Evolutionary conservation across 2,329 filamentous ascomycete species (phyloP), one percentile per base, ranked within the genome.

Genomic region (Arthroderma uncinatum): DNA sequence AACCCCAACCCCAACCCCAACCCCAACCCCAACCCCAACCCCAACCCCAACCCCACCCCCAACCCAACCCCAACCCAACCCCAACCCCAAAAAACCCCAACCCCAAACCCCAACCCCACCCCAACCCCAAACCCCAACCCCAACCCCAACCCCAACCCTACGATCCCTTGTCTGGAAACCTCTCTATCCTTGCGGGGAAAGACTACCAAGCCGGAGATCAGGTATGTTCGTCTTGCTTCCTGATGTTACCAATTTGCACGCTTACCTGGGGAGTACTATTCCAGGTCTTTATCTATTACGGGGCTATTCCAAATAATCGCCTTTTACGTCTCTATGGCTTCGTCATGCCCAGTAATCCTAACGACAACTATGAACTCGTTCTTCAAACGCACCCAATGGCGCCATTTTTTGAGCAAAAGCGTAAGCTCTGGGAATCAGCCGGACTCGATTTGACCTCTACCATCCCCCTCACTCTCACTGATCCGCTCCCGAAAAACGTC

Each of bases 311-410:
- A 47, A 71, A 71, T 61, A 70, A 63, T 59, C 68, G 68, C 37
- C 67, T 72, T 59, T 64, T 70, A 61, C 67, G 68, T 64, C 68
- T 72, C 57, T 72, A 71, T 61, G 68, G 68, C 62, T 72, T 72
- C 61, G 64, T 72, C 53, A 54, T 71, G 55, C 67, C 66, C n/a
- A 64, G 57, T 53, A 71, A 70, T 60, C 68, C 68, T 52, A 65
- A 70, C 61, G 66, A 72, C 62, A 69, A 62, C 63, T 71, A 72
- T 63, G 67, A 71, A 53, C 65, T 71, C 37, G 66, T 71, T 59
- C 68, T 72, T 54, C 54, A 65, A 60, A 72, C 69, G 50, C 65
- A 67, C 58, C 64, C 68, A 48, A 59, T 60, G 61, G 68, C 68
- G 39, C 68, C 68, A 53, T 58, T 69, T 40, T 72, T 66, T 59